Evolutionary conservation across 164 flowering plant genomes (phyloP), one percentile per base, ranked within the genome.

Genomic region (Umbilicus rupestris): DNA sequence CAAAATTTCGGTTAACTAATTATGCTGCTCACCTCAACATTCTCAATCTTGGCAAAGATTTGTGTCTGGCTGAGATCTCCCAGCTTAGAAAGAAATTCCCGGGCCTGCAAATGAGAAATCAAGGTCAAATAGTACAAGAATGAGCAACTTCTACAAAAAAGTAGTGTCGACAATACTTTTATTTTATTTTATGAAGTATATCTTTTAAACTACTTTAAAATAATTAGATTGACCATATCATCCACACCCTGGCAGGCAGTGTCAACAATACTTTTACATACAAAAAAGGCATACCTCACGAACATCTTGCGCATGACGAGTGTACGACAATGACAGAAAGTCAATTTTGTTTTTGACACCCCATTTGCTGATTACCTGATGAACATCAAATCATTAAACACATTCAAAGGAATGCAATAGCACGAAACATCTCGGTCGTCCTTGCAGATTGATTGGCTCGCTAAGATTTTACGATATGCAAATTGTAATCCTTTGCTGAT

Each of bases 21-120:
- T 22, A 28, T 12, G 39, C 41, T 15, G 0, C 58, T 17, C 68
- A 66, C 68, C 68, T 66, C 68, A 17, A 66, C 55, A 33, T 66
- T 66, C 50, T 66, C 68, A 66, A 66, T 66, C 57, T 66, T 66
- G 49, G 55, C 68, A 66, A 66, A 66, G 33, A 66, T 66, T 66
- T 66, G 68, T 15, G 68, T 66, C 68, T 66, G 68, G 41, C 68
- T 66, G 55, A 66, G 68, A 50, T 66, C 68, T 41, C 68, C 68
- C 68, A 66, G 47, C 68, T 66, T 66, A 30, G 68, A 45, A 17
- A 66, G 68, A 29, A 24, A 47, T 50, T 66, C 68, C 2, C 68
- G 68, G 29, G 68, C 68, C 68, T 66, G 31, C 59, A 52, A 52
- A 52, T 26, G 0, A 49, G 10, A 41, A 15, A 17, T 45, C 0